A percentile compares a stretch with the other conserved stretches of the same genome.
Conservation (phyloP, 1,139 yeast genomes). For the Candida neerlandica region DNA sequence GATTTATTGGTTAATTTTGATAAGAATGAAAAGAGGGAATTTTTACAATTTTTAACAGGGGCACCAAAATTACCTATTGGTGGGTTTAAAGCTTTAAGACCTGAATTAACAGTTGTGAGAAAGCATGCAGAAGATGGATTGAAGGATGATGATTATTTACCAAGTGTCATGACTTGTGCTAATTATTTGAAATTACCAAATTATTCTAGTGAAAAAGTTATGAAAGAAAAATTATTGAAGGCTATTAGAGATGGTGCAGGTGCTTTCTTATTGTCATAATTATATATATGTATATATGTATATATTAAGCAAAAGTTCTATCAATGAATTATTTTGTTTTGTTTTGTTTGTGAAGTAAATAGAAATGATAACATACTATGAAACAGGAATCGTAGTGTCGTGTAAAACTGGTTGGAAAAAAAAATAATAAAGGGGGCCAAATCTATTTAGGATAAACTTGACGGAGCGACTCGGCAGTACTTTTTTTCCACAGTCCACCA, state of each 20-base stretch:
- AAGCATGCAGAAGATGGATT: constrained; percentile 71
- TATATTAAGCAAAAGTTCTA: background rate
- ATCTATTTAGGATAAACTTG: background rate
- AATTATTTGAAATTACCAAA: constrained; percentile 85
- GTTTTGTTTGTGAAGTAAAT: background rate
- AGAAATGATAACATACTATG: background rate
- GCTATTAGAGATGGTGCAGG: constrained; percentile 83
- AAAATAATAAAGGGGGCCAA: background rate
- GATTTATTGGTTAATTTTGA: constrained; percentile 59
- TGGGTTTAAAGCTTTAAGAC: constrained; percentile 82
- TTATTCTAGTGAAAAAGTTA: constrained; percentile 59
- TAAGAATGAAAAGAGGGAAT: constrained; percentile 60
- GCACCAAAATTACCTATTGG: constrained; percentile 93
- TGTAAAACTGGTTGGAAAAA: background rate
- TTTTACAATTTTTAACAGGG: constrained; percentile 89
- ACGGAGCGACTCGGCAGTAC: background rate
- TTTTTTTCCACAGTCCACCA: too few species aligned
- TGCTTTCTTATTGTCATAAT: constrained; percentile 64
- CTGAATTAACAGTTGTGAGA: constrained; percentile 85
- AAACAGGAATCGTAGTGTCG: background rate
- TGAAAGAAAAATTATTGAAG: constrained; percentile 68
- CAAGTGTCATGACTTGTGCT: constrained; percentile 93
- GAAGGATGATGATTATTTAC: constrained; percentile 80
- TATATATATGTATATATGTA: background rate
- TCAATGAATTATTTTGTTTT: background rate